Conservation (phyloP, 495 filamentous ascomycete species). For the Hyaloscypha finlandica region DNA sequence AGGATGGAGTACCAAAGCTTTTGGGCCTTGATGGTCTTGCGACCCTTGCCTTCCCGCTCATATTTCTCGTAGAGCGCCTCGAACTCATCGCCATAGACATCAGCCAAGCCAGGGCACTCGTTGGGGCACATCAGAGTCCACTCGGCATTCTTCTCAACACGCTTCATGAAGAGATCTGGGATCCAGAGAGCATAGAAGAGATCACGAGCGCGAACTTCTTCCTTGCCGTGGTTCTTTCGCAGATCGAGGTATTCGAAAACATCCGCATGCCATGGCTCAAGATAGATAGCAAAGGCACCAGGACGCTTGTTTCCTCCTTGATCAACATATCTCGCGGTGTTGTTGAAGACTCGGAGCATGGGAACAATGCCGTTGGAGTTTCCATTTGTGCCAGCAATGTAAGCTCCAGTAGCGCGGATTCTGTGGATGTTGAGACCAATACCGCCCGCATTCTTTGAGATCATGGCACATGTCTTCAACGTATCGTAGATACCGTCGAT, state of each 20-base stretch:
- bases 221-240: constrained; percentile 98
- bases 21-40: constrained; percentile 91
- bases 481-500: constrained; percentile 99
- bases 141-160: constrained; percentile 89
- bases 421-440: constrained; percentile 95
- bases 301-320: constrained; percentile 99
- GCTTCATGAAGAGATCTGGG: constrained; percentile 99
- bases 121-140: constrained; percentile 99
- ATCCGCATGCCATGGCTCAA: constrained; percentile 99
- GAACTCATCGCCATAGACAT: constrained; percentile 97
- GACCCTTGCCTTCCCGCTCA: constrained; percentile 85
- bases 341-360: constrained; percentile 98
- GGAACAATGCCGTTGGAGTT: constrained; percentile 97
- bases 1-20: constrained; percentile 99
- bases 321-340: constrained; percentile 97
- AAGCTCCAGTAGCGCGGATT: constrained; percentile 94
- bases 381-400: constrained; percentile 96
- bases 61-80: constrained; percentile 94
- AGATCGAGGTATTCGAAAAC: constrained; percentile 97
- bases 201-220: constrained; percentile 94
- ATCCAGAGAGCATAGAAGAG: constrained; percentile 98
- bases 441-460: constrained; percentile 97
- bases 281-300: constrained; percentile 96
- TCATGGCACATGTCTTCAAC: constrained; percentile 98
- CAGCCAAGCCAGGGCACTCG: constrained; percentile 90